Conservation (phyloP, 495 filamentous ascomycete species). For the Daldinia vernicosa region DNA sequence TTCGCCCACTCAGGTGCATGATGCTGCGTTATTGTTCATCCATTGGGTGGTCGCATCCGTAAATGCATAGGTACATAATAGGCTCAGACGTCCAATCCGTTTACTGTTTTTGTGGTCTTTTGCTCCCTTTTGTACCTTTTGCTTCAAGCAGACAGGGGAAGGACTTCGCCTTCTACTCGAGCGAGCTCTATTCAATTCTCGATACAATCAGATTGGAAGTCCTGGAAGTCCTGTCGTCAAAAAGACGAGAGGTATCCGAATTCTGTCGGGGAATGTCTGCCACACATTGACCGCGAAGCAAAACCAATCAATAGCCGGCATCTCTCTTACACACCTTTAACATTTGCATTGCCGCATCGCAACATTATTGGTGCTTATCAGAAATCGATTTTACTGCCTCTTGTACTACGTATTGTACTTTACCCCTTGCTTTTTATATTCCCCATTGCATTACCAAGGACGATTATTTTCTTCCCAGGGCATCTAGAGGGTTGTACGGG, state of each 20-base stretch:
- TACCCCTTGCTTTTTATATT: slow-evolving; percentile 38
- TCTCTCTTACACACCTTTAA: slow-evolving; percentile 36
- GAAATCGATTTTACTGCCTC: slow-evolving; percentile 32
- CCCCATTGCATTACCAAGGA: slow-evolving; percentile 21
- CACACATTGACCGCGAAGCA: slow-evolving; percentile 33
- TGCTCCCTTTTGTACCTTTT: slow-evolving; percentile 33
- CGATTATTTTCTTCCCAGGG: slow-evolving; percentile 13
- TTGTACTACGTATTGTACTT: slow-evolving; percentile 36
- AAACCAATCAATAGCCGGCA: slow-evolving; percentile 33
- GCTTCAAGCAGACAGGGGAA: slow-evolving; percentile 26
- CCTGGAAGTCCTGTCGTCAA: slow-evolving; percentile 9
- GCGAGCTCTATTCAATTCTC: slow-evolving; percentile 17
- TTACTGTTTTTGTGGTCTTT: slow-evolving; percentile 19
- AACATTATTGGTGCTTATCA: slow-evolving; percentile 41
- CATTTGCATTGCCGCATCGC: slow-evolving; percentile 30
- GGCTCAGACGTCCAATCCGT: slow-evolving; percentile 29
- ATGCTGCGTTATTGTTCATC: slow-evolving; percentile 31
- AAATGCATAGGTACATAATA: slow-evolving; percentile 38
- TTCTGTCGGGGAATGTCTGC: slow-evolving; percentile 24
- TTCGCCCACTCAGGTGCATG: slow-evolving; percentile 26
- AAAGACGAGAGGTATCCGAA: slow-evolving; percentile 15
- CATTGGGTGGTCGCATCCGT: slow-evolving; percentile 29
- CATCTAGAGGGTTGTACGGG: slow-evolving; percentile 21
- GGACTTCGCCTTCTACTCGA: slow-evolving; percentile 21
- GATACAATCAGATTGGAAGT: slow-evolving; percentile 6